Base-by-base conservation (phyloP, 805 yeast species). In the Hyphopichia homilentoma region DNA sequence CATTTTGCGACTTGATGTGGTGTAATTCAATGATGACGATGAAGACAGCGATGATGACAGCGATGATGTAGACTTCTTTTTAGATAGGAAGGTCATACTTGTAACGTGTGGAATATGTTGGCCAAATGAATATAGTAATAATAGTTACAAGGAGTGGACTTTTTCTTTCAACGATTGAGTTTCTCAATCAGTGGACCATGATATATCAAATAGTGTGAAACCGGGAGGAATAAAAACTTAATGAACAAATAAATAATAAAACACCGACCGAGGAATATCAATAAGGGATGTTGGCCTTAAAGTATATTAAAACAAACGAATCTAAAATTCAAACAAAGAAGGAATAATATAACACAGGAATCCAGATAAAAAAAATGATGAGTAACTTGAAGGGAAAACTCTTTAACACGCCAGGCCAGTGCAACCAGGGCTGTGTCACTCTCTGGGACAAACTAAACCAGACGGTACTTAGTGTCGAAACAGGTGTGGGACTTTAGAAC, bases 61-160 rank as follows among this genome's bases (percentile, higher is more conserved):
- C 9, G 30, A 27, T 8, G 9, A 20, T 14, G 19, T n/a, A 15
- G 30, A 27, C 16, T 27, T 27, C 22, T 27, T 27, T 11, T 18
- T 27, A 6, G 21, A 18, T 27, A 27, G 9, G 20, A 27, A 27
- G 18, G 30, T 16, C 30, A 27, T 27, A 11, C 20, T 26, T 11
- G 13, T 15, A 18, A 13, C 18, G 5, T 6, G 11, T 8, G 22
- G 22, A 20, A 20, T 11, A 20, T 20, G 11, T 20, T 20, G 11
- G 22, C 11, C 7, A 20, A 11, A 20, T 20, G 11, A 20, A 20
- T 8, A 11, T 20, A 20, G 22, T 20, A 20, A 11, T 20, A 20
- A 20, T 20, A 20, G 22, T 20, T 7, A 20, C 7, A 11, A n/a
- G n/a, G n/a, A n/a, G n/a, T n/a, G n/a, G n/a, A n/a, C n/a, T n/a